phyloP scores from a whole-genome alignment of 2,329 filamentous ascomycete genomes.

The Epicoccum sorghinum region DNA sequence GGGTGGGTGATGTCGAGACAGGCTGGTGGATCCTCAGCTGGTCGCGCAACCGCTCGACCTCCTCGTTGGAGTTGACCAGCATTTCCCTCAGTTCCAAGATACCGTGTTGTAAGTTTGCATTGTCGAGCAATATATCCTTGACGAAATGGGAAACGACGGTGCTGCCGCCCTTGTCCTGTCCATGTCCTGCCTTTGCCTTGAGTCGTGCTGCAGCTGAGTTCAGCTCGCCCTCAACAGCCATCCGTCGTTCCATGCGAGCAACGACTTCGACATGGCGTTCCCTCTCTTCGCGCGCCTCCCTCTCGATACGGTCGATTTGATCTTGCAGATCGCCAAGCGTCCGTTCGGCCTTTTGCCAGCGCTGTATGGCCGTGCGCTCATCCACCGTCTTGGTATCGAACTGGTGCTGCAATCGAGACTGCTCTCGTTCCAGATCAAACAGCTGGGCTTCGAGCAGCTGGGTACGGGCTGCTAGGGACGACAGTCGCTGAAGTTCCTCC shows the following conservation, averaged over 20 bases:
- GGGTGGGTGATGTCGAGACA: slow-evolving; percentile 44
- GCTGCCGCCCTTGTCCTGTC: slow-evolving; percentile 63
- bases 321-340: slow-evolving; percentile 80
- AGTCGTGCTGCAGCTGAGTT: slow-evolving; percentile 78
- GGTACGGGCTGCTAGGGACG: slow-evolving; percentile 74
- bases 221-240: slow-evolving; percentile 81
- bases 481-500: slow-evolving; percentile 75
- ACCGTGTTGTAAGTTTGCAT: slow-evolving; percentile 88
- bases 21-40: slow-evolving; percentile 83
- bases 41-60: slow-evolving; percentile 85
- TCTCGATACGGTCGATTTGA: slow-evolving; percentile 87
- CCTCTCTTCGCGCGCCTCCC: slow-evolving; percentile 78
- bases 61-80: slow-evolving; percentile 88
- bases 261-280: slow-evolving; percentile 83
- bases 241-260: slow-evolving; percentile 80
- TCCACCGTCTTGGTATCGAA: slow-evolving; percentile 73
- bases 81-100: slow-evolving; percentile 91
- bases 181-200: slow-evolving; percentile 70
- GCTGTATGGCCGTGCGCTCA: slow-evolving; percentile 75
- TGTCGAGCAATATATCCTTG: slow-evolving; percentile 92
- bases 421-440: slow-evolving; percentile 78
- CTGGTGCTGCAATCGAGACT: slow-evolving; percentile 72
- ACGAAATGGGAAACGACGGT: slow-evolving; percentile 94
- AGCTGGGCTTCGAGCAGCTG: slow-evolving; percentile 82
- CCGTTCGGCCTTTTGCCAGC: slow-evolving; percentile 85